Percentiles rank a stretch among this genome's conserved stretches.
phyloP scores from a whole-genome alignment of 169 alveolate species.

The Plasmodium gallinaceum region DNA sequence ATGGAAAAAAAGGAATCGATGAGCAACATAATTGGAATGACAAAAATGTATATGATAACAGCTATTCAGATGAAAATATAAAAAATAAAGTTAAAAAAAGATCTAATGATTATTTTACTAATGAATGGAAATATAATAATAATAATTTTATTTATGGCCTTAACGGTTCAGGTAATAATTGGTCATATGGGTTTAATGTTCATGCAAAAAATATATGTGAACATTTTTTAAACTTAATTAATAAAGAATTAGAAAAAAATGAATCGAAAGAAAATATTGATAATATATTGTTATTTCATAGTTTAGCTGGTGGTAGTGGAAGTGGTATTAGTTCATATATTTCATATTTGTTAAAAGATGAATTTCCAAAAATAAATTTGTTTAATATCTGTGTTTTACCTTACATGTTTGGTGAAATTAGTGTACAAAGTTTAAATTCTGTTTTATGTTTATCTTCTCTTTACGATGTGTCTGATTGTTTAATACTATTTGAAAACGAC shows the following conservation, averaged over 20 bases:
- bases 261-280: conserved; percentile 74
- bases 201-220: conserved; percentile 73
- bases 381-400: conserved; percentile 77
- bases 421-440: conserved; percentile 78
- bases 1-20: background rate
- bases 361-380: conserved; percentile 66
- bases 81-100: background rate
- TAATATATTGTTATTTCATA: conserved; percentile 78
- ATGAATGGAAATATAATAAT: conserved; percentile 56
- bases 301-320: conserved; percentile 83
- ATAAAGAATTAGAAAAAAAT: conserved; percentile 53
- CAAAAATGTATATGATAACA: background rate
- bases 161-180: conserved; percentile 76
- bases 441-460: conserved; percentile 75
- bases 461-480: conserved; percentile 76
- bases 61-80: background rate
- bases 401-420: conserved; percentile 78
- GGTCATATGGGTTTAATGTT: conserved; percentile 73
- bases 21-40: background rate
- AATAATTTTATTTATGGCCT: conserved; percentile 52
- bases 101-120: conserved; percentile 4
- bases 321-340: conserved; percentile 80
- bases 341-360: conserved; percentile 72
- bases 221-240: conserved; percentile 35
- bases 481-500: conserved; percentile 27